Evolutionary conservation across 805 yeast species (phyloP).

Genomic region (Brettanomyces sp.): DNA sequence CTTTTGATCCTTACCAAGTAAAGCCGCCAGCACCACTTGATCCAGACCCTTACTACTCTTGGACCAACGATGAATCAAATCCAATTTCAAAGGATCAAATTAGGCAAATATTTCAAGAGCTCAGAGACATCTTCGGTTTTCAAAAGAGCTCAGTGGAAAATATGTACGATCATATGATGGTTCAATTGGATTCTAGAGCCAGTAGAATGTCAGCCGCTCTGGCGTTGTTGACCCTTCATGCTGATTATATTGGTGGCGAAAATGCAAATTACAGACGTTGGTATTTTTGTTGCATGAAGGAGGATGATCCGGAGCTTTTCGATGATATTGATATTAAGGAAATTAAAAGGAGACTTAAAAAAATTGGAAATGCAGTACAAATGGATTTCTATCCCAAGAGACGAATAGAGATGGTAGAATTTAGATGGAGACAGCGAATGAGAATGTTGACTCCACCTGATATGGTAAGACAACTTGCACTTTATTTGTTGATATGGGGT

Average conservation of each 20-base stretch:
- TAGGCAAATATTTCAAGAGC: constrained; percentile 44
- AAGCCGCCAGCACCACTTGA: constrained; percentile 5
- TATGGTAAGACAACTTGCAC: constrained; percentile 55
- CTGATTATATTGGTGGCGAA: constrained; percentile 89
- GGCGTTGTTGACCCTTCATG: constrained; percentile 72
- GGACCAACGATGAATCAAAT: constrained; percentile 53
- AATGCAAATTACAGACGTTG: constrained; percentile 81
- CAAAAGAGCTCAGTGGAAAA: constrained; percentile 71
- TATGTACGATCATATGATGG: constrained; percentile 74
- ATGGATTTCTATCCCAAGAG: constrained; percentile 17
- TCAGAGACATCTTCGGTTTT: constrained; percentile 69
- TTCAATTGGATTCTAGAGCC: constrained; percentile 77
- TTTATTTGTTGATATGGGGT: constrained; percentile 63
- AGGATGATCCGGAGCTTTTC: constrained; percentile 54
- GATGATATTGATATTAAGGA: constrained; percentile 54
- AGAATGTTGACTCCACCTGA: constrained; percentile 41
- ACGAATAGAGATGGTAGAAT: constrained; percentile 66
- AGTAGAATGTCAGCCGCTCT: constrained; percentile 63
- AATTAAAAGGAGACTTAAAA: constrained; percentile 52
- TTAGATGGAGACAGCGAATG: constrained; percentile 68
- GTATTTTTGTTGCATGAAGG: constrained; percentile 83
- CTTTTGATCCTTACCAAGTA: neutral
- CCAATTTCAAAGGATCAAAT: constrained; percentile 67
- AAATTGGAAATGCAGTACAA: constrained; percentile 24
- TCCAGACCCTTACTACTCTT: constrained; percentile 42